These are phyloP conservation scores for Anethum foeniculum DNA, from an alignment of 140 eudicot species.

Conservation along the genomic window DNA sequence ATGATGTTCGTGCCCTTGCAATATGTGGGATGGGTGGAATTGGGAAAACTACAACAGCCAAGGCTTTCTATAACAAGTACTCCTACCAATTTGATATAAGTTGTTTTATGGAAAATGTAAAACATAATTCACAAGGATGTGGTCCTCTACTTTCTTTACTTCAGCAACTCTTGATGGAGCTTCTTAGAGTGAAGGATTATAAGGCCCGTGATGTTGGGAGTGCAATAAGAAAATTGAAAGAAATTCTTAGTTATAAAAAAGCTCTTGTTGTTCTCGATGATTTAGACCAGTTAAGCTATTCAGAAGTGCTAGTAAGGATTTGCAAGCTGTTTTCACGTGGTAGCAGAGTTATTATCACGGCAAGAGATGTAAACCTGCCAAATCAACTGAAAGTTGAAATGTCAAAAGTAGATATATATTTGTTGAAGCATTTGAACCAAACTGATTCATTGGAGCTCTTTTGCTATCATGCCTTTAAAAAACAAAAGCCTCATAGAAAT, in stretches of 20 bases:
- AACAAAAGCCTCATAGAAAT: background rate
- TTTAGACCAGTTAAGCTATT: conserved; percentile 20
- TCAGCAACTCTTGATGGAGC: background rate
- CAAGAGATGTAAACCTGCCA: background rate
- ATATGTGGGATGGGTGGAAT: background rate
- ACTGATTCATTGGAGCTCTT: background rate
- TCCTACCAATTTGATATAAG: background rate
- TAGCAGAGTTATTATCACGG: conserved; percentile 15
- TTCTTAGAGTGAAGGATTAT: background rate
- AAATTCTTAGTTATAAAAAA: background rate
- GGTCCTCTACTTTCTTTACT: background rate
- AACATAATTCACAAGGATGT: background rate
- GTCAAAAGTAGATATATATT: background rate
- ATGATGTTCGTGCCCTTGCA: background rate
- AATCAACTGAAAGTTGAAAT: conserved; percentile 1
- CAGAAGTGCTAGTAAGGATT: conserved; percentile 3
- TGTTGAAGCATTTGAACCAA: background rate
- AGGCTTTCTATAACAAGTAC: background rate
- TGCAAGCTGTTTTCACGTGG: conserved; percentile 31
- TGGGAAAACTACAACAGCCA: background rate
- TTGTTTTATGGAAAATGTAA: background rate
- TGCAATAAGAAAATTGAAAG: background rate
- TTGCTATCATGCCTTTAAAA: background rate
- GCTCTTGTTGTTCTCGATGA: conserved; percentile 5
- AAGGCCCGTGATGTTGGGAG: too few relatives aligned